These are phyloP conservation scores for Arabis hirsuta DNA, from an alignment of 345 rosid species.

Conservation along the genomic window DNA sequence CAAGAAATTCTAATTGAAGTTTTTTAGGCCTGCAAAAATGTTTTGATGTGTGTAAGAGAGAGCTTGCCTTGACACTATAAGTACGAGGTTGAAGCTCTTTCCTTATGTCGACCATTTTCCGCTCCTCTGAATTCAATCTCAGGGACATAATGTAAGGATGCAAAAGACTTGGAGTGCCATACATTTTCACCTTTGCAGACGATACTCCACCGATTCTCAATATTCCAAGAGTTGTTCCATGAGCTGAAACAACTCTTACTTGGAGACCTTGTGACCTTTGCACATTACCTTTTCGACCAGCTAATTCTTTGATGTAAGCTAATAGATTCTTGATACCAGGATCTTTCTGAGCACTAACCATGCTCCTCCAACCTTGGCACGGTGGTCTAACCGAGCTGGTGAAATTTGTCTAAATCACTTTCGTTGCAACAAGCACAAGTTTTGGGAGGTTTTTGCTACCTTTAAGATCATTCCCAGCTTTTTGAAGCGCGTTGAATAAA, in stretches of 20 bases:
- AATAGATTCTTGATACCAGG: conserved; percentile 76
- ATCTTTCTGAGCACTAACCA: conserved; percentile 85
- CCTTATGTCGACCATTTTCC: conserved; percentile 85
- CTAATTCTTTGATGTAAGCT: conserved; percentile 66
- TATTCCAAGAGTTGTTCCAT: conserved; percentile 92
- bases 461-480: conserved; percentile 57
- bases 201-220: conserved; percentile 80
- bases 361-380: conserved; percentile 90
- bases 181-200: conserved; percentile 93
- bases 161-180: conserved; percentile 92
- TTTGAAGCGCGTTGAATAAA: conserved; percentile 68
- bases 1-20: not conserved
- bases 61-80: conserved; percentile 74
- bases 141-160: conserved; percentile 86
- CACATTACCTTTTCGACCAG: conserved; percentile 89
- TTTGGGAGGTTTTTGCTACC: conserved; percentile 69
- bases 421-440: conserved; percentile 90
- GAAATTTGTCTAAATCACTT: conserved; percentile 93
- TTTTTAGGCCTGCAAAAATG: not conserved
- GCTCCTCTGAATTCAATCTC: conserved; percentile 85
- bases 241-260: no score
- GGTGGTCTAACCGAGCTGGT: conserved; percentile 81
- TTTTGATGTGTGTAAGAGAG: conserved; percentile 10
- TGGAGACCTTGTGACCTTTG: conserved; percentile 76
- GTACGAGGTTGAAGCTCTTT: conserved; percentile 87